These are phyloP conservation scores for Pseudocercospora fijiensis DNA, from an alignment of 2,329 filamentous ascomycete genomes.

Conservation along the genomic window DNA sequence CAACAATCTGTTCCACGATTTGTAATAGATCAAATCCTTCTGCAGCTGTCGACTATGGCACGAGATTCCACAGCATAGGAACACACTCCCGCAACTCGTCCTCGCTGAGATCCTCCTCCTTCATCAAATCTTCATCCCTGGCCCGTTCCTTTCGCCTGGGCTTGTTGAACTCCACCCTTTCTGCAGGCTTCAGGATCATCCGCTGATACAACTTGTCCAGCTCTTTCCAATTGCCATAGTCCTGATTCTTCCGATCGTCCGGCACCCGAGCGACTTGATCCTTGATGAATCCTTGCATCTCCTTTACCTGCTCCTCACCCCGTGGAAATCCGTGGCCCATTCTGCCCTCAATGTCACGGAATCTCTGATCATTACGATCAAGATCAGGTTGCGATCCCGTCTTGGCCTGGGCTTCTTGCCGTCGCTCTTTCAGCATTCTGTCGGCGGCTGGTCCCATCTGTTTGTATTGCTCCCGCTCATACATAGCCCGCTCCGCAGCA, in stretches of 20 bases:
- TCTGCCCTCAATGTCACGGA: not conserved
- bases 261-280: not conserved
- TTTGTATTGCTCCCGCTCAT: not conserved
- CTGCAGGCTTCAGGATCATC: not conserved
- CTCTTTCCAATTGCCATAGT: not conserved
- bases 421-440: too few relatives aligned
- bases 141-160: too few relatives aligned
- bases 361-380: not conserved
- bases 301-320: not conserved
- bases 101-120: not conserved
- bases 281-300: not conserved
- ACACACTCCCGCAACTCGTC: not conserved
- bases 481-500: not conserved
- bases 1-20: too few relatives aligned
- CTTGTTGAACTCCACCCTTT: too few relatives aligned
- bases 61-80: not conserved
- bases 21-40: not conserved
- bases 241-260: not conserved
- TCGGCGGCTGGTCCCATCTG: too few relatives aligned
- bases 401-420: too few relatives aligned
- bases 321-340: not conserved
- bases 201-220: not conserved
- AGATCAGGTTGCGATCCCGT: not conserved
- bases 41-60: not conserved
- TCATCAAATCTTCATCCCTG: too few relatives aligned